Conservation (phyloP, 2,329 filamentous ascomycete genomes). For the Cercospora citrullina region DNA sequence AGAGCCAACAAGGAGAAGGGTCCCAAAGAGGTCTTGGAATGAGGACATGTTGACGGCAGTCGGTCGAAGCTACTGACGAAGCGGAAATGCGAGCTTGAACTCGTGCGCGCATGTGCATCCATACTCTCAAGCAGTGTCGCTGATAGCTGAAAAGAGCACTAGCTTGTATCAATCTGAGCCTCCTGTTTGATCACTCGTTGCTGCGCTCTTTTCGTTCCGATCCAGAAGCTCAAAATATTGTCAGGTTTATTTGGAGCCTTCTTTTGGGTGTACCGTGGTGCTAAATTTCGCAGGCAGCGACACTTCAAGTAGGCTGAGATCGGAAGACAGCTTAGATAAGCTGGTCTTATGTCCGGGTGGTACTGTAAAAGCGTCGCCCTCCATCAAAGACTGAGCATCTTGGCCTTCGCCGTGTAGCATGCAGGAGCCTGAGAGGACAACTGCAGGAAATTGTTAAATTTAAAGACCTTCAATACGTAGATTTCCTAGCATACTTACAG, state of each 20-base stretch:
- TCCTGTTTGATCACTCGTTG: neutral
- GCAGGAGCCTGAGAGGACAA: conserved; percentile 19
- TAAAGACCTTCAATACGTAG: neutral
- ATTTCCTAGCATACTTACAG: conserved; percentile 10
- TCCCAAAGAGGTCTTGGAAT: too few species aligned
- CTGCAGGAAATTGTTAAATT: neutral
- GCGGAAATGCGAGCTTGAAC: neutral
- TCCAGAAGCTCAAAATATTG: neutral
- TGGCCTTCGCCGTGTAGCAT: conserved; percentile 11
- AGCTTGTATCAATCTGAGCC: neutral
- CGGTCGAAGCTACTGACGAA: neutral
- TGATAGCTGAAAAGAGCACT: neutral
- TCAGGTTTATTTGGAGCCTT: conserved; percentile 12
- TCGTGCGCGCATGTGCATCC: neutral
- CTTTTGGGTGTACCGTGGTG: conserved; percentile 6
- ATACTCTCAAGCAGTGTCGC: neutral
- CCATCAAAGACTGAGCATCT: conserved; percentile 5
- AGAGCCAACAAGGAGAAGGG: too few species aligned
- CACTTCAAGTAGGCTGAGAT: conserved; percentile 20
- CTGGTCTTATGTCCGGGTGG: conserved; percentile 13
- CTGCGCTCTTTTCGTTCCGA: neutral
- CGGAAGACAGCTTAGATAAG: conserved; percentile 10
- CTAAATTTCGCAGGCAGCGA: conserved; percentile 18
- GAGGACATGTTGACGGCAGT: neutral
- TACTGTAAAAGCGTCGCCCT: conserved; percentile 22